These are phyloP conservation scores for Vitis cinerea DNA, from an alignment of 164 flowering plant species.

Conservation along the genomic window DNA sequence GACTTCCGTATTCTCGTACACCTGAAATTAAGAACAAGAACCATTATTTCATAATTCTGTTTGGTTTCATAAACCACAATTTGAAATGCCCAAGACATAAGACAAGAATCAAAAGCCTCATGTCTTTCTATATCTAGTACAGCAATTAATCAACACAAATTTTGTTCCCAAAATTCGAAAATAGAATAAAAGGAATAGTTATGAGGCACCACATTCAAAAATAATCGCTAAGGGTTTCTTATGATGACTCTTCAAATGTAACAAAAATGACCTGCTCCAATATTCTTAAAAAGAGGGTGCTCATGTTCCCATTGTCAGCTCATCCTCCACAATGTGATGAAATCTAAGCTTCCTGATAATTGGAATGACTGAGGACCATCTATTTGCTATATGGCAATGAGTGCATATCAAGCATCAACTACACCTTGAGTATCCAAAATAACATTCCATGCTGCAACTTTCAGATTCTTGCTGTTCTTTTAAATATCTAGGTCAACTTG, in stretches of 20 bases:
- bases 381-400: no score
- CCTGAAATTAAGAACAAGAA: constrained; percentile 39
- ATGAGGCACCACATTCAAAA: no score
- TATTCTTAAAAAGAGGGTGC: not conserved
- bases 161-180: no score
- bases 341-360: not conserved
- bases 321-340: not conserved
- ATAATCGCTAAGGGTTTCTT: not conserved
- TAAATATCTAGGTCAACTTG: not conserved
- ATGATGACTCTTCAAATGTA: not conserved
- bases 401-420: not conserved
- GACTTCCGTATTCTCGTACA: constrained; percentile 95
- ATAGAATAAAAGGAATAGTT: no score
- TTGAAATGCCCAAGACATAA: not conserved
- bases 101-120: not conserved
- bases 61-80: not conserved
- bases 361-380: not conserved
- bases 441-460: not conserved
- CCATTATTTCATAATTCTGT: not conserved
- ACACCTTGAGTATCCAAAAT: not conserved
- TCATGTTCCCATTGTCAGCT: not conserved
- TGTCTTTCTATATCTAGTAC: no score
- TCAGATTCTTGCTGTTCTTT: not conserved
- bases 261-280: not conserved
- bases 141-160: no score